Conservation (phyloP, 2,329 filamentous ascomycete genomes). For the Xenosphaeropsis pyriputrescens region DNA sequence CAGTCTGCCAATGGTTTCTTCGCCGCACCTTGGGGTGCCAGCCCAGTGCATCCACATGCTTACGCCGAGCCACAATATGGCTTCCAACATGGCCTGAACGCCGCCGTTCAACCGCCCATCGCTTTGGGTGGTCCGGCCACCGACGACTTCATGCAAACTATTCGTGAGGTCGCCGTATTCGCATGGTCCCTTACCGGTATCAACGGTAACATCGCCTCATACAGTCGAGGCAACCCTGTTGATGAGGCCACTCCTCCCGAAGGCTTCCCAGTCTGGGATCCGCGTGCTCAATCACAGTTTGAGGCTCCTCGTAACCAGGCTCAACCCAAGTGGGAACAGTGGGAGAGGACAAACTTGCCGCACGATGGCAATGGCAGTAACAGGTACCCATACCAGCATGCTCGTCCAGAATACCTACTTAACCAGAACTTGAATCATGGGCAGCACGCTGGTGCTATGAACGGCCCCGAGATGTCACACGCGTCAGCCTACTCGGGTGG, state of each 20-base stretch:
- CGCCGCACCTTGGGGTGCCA: conserved; percentile 64
- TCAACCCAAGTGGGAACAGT: conserved; percentile 6
- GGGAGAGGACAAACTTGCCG: conserved; percentile 5
- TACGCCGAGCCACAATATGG: conserved; percentile 23
- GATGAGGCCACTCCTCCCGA: conserved; percentile 49
- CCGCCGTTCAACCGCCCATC: conserved; percentile 28
- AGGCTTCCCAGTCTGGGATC: conserved; percentile 46
- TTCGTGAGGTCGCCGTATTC: conserved; percentile 77
- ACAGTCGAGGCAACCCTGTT: conserved; percentile 42
- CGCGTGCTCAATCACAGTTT: conserved; percentile 19
- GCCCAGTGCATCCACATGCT: conserved; percentile 39
- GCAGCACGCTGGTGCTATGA: neutral
- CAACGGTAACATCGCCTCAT: conserved; percentile 57
- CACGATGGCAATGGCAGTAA: neutral
- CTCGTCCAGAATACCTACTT: conserved; percentile 1
- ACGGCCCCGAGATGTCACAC: too few species aligned
- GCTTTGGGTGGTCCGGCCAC: conserved; percentile 35
- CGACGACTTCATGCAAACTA: conserved; percentile 61
- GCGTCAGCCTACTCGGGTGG: too few species aligned
- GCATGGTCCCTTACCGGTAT: conserved; percentile 72
- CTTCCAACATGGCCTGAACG: conserved; percentile 23
- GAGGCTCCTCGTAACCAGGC: conserved; percentile 22
- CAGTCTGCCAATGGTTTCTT: conserved; percentile 51
- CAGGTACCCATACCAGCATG: neutral
- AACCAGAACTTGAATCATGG: neutral